Conservation (phyloP, 2,329 filamentous ascomycete species). For the Penicillium sp. region DNA sequence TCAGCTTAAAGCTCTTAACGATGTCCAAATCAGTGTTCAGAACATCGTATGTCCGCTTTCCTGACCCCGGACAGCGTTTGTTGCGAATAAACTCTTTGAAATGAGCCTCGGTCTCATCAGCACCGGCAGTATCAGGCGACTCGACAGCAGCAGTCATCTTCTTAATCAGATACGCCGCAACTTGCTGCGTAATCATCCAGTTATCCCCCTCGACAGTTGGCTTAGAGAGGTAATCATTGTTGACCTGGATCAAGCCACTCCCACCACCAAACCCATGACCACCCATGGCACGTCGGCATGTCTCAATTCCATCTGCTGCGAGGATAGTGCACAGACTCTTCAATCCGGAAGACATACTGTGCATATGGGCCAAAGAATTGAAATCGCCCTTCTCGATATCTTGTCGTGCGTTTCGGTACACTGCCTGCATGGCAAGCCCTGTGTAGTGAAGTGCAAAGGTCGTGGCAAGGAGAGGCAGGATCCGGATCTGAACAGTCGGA, state of each 20-base stretch:
- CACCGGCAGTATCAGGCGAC: background rate
- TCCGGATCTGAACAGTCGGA: slow-evolving; percentile 54
- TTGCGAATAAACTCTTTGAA: slow-evolving; percentile 18
- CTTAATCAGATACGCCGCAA: slow-evolving; percentile 48
- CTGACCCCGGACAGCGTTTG: background rate
- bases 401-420: slow-evolving; percentile 48
- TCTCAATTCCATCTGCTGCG: slow-evolving; percentile 55
- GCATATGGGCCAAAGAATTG: slow-evolving; percentile 50
- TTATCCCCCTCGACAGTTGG: slow-evolving; percentile 58
- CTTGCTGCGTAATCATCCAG: slow-evolving; percentile 58
- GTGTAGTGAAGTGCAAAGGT: slow-evolving; percentile 51
- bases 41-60: background rate
- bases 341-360: slow-evolving; percentile 54
- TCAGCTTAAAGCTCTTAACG: slow-evolving; percentile 12
- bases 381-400: slow-evolving; percentile 51
- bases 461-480: slow-evolving; percentile 54
- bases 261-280: slow-evolving; percentile 55
- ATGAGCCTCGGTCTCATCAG: slow-evolving; percentile 15
- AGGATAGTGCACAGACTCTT: slow-evolving; percentile 55
- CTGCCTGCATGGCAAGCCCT: slow-evolving; percentile 48
- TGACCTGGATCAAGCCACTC: slow-evolving; percentile 53
- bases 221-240: slow-evolving; percentile 43
- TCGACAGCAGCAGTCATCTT: slow-evolving; percentile 45
- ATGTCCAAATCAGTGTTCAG: slow-evolving; percentile 15
- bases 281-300: slow-evolving; percentile 53